These are phyloP conservation scores for Blastomyces parvus DNA, from an alignment of 2,329 filamentous ascomycete species.

Conservation along the genomic window DNA sequence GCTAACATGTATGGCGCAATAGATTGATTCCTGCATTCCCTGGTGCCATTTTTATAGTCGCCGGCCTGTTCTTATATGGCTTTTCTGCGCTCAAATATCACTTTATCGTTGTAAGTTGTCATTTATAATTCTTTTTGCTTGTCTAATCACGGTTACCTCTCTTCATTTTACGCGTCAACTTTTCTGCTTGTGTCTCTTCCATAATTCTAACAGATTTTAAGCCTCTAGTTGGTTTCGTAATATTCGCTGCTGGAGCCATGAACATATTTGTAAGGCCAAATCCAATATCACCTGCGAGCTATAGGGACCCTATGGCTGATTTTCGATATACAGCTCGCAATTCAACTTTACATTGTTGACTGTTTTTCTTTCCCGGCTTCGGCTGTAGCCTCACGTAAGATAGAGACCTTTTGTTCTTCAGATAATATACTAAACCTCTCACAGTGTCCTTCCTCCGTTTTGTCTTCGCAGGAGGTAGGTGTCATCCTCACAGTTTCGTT, in stretches of 20 bases:
- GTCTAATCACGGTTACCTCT: background rate
- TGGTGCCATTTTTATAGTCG: conserved; percentile 1
- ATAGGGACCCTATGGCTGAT: background rate
- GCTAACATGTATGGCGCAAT: background rate
- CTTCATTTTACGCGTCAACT: background rate
- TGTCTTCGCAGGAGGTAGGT: conserved; percentile 7
- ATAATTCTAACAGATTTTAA: background rate
- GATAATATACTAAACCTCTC: background rate
- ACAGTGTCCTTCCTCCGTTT: conserved; percentile 7
- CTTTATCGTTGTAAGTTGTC: conserved; percentile 7
- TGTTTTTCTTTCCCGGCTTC: conserved; percentile 7
- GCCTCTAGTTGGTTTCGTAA: conserved; percentile 5
- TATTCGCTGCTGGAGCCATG: conserved; percentile 3
- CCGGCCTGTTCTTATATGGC: conserved; percentile 9
- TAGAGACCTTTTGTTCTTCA: background rate
- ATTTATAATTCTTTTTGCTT: background rate
- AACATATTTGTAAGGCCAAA: conserved; percentile 6
- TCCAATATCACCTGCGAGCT: background rate
- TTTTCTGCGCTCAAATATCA: conserved; percentile 4
- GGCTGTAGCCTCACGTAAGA: conserved; percentile 6
- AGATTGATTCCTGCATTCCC: conserved; percentile 6
- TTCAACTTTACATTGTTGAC: conserved; percentile 8
- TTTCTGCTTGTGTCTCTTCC: background rate
- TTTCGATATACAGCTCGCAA: background rate
- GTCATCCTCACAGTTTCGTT: background rate